Conservation (phyloP, 2,329 filamentous ascomycete species). For the Lecanicillium sp. region DNA sequence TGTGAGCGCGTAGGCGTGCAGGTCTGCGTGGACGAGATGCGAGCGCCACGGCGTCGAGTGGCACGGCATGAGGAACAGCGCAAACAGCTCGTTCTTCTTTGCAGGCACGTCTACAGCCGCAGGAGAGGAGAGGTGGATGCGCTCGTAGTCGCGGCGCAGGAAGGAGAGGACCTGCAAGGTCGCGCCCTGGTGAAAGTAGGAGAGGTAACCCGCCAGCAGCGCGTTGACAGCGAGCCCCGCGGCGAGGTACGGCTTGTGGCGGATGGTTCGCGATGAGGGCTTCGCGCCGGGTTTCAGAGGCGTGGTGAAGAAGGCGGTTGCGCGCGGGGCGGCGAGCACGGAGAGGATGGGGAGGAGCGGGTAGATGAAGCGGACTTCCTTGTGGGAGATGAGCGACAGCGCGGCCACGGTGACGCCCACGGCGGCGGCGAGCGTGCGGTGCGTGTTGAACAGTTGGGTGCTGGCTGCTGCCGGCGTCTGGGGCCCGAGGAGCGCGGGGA, state of each 20-base stretch:
- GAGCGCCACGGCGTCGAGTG: conserved; percentile 95
- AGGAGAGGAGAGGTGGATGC: conserved; percentile 37
- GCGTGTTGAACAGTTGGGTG: conserved; percentile 24
- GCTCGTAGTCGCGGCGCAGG: conserved; percentile 68
- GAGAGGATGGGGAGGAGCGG: conserved; percentile 84
- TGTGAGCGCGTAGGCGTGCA: conserved; percentile 76
- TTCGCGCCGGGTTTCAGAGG: conserved; percentile 21
- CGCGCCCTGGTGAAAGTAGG: conserved; percentile 73
- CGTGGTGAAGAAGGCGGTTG: conserved; percentile 58
- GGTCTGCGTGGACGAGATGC: conserved; percentile 68
- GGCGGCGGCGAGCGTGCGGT: conserved; percentile 44
- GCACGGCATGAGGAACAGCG: conserved; percentile 88
- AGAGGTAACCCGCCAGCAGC: conserved; percentile 65
- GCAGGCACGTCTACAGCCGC: conserved; percentile 20
- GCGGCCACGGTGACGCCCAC: conserved; percentile 53
- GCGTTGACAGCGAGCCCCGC: conserved; percentile 60
- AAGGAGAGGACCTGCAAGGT: conserved; percentile 68
- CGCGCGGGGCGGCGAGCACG: conserved; percentile 64
- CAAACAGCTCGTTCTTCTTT: conserved; percentile 47
- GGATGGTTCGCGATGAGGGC: conserved; percentile 30
- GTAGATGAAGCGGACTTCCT: conserved; percentile 96
- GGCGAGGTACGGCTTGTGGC: conserved; percentile 51
- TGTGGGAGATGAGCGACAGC: conserved; percentile 81
- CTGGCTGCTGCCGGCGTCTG: conserved; percentile 30
- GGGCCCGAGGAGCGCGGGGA: conserved; percentile 55